Base-by-base conservation (phyloP, 495 filamentous ascomycete genomes). In the Penicillium tannophilum region DNA sequence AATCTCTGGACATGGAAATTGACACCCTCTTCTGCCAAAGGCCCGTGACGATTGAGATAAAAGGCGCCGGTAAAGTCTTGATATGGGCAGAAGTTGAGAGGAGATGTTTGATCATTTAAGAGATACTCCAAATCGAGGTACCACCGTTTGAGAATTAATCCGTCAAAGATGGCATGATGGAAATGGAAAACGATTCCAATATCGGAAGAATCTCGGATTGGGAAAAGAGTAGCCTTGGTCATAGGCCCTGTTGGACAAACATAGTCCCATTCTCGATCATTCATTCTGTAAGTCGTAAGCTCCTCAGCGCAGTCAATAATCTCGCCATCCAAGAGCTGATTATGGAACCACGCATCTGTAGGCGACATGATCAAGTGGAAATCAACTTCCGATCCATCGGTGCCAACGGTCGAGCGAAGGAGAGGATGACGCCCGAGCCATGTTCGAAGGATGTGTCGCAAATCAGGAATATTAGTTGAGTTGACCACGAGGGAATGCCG, bases 101-200 rank as follows among this genome's bases (percentile, higher is more conserved):
- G 35, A 11, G 8, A 11, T 12, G 12, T 16, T 39, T 39, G 9
- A 4, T 7, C 35, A 39, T 14, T 11, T 1, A 39, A 14, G 8
- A 39, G 35, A 14, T 39, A 39, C 12, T 39, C 35, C 35, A 39
- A 39, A 39, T 39, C 35, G 9, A 31, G 42, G 36, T 47, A 30
- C 52, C 58, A 55, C 4, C 28, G 49, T 11, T 42, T 17, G 30
- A 55, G 24, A 11, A 47, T 51, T 14, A 60, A n/a, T 8, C 51
- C 58, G 23, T 60, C 58, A 44, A 55, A 54, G 14, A 60, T 55
- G n/a, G 24, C 41, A 41, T 60, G 58, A 26, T 60, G 58, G 6
- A 45, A 55, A 48, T 60, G 58, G n/a, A 60, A 17, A 2, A 60
- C 24, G 14, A 60, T n/a, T 17, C 51, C 58, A 24, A 39, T 39